Conservation (phyloP, 305 asterid genomes). For the Solanum aculeatissimum region DNA sequence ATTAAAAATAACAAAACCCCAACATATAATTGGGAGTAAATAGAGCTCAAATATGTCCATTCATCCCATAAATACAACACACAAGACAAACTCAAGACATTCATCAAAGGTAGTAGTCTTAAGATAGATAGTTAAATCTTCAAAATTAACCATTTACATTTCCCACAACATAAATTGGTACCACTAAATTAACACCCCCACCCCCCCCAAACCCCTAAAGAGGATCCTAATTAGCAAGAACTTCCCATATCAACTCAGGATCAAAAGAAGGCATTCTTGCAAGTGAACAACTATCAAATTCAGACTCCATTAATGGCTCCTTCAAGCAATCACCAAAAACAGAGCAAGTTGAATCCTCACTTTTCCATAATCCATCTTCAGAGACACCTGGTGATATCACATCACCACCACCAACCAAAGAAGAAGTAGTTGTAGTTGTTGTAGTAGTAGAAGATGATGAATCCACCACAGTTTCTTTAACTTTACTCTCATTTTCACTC, state of each 20-base stretch:
- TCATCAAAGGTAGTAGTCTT: neutral
- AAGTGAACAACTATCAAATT: slow-evolving; percentile 43
- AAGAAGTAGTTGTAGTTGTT: neutral
- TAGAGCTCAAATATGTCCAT: slow-evolving; percentile 1
- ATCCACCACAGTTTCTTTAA: neutral
- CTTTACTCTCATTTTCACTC: neutral
- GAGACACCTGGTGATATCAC: slow-evolving; percentile 23
- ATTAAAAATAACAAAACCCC: neutral
- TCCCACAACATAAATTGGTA: neutral
- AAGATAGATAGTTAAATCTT: neutral
- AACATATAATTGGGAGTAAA: neutral
- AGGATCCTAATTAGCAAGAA: slow-evolving; percentile 36
- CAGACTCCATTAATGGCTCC: slow-evolving; percentile 14
- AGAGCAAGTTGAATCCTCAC: slow-evolving; percentile 24
- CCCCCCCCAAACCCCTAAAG: neutral
- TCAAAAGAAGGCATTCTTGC: slow-evolving; percentile 75
- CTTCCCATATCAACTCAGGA: slow-evolving; percentile 82
- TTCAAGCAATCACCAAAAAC: slow-evolving; percentile 19
- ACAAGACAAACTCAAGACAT: neutral
- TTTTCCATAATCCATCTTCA: slow-evolving; percentile 44
- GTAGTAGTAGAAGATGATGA: slow-evolving; percentile 10
- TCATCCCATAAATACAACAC: neutral
- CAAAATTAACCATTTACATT: slow-evolving; percentile 1
- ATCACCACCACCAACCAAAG: neutral
- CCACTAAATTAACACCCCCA: neutral